These are phyloP conservation scores for Pseudozyma sp. DNA, from an alignment of 1,284 basidiomycete genomes.

Conservation along the genomic window DNA sequence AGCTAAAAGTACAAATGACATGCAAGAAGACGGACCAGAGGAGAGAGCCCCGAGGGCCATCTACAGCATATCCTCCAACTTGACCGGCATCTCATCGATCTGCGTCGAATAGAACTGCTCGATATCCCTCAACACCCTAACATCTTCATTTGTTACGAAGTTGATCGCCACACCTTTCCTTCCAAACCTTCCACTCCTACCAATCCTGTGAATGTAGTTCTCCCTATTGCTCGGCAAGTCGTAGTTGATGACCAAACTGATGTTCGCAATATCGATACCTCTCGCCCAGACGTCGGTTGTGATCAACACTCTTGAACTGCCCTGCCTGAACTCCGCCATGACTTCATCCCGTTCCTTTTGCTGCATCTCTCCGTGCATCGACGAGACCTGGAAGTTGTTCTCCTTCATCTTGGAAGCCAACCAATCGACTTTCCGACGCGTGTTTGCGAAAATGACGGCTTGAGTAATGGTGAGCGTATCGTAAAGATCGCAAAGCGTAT, in stretches of 20 bases:
- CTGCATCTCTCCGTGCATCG: slow-evolving; percentile 92
- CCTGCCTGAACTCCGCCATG: slow-evolving; percentile 97
- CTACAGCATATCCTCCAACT: slow-evolving; percentile 65
- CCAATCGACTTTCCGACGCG: slow-evolving; percentile 99
- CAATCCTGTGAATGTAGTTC: slow-evolving; percentile 98
- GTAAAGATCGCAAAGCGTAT: slow-evolving; percentile 94
- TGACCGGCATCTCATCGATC: slow-evolving; percentile 69
- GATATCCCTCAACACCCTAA: slow-evolving; percentile 63
- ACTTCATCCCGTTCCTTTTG: slow-evolving; percentile 98
- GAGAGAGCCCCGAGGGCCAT: slow-evolving; percentile 11
- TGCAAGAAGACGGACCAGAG: background rate
- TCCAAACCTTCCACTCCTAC: slow-evolving; percentile 93
- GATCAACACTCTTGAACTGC: slow-evolving; percentile 73
- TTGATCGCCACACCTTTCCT: slow-evolving; percentile 80
- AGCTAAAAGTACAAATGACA: slow-evolving; percentile 21
- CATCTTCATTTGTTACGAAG: slow-evolving; percentile 78
- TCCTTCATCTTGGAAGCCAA: slow-evolving; percentile 97
- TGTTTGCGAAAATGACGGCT: slow-evolving; percentile 99
- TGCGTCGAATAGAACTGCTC: slow-evolving; percentile 66
- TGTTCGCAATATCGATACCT: slow-evolving; percentile 98
- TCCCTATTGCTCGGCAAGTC: slow-evolving; percentile 81
- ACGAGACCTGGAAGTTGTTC: slow-evolving; percentile 64
- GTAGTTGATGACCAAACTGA: slow-evolving; percentile 97
- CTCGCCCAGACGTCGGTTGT: slow-evolving; percentile 91
- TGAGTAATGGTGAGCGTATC: slow-evolving; percentile 99